Percentiles rank a stretch among this genome's conserved stretches.
These are phyloP conservation scores for Pseudoturritis turrita DNA, from an alignment of 345 rosid genomes.

Conservation along the genomic window DNA sequence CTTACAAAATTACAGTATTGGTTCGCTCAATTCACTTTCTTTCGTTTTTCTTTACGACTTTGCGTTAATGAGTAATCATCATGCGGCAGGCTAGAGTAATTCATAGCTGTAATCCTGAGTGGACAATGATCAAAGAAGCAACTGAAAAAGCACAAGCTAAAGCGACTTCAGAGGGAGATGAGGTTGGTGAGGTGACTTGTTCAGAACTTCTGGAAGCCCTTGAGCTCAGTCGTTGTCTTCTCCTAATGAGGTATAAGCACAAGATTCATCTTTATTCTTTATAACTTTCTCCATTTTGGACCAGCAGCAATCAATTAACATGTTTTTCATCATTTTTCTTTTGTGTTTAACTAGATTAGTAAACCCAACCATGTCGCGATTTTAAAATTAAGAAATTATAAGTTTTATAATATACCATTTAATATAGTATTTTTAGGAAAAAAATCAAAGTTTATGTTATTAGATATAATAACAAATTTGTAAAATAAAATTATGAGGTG, in stretches of 20 bases:
- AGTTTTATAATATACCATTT: background rate
- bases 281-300: background rate
- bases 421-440: background rate
- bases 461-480: background rate
- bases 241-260: conserved; percentile 75
- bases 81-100: conserved; percentile 81
- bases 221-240: conserved; percentile 94
- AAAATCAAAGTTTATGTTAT: background rate
- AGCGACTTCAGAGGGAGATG: conserved; percentile 74
- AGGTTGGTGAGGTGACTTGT: conserved; percentile 85
- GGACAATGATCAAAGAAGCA: conserved; percentile 88
- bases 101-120: conserved; percentile 80
- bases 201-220: conserved; percentile 98
- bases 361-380: background rate
- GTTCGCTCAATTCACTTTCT: background rate
- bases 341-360: background rate
- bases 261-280: background rate
- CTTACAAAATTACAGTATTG: background rate
- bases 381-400: background rate
- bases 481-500: background rate
- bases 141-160: conserved; percentile 83
- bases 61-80: conserved; percentile 7
- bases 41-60: background rate
- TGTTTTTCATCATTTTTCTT: background rate
- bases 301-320: background rate